A percentile compares a stretch with the other conserved stretches of the same genome.
Conservation (phyloP, 306 rosid genomes). For the Pueraria montana region DNA sequence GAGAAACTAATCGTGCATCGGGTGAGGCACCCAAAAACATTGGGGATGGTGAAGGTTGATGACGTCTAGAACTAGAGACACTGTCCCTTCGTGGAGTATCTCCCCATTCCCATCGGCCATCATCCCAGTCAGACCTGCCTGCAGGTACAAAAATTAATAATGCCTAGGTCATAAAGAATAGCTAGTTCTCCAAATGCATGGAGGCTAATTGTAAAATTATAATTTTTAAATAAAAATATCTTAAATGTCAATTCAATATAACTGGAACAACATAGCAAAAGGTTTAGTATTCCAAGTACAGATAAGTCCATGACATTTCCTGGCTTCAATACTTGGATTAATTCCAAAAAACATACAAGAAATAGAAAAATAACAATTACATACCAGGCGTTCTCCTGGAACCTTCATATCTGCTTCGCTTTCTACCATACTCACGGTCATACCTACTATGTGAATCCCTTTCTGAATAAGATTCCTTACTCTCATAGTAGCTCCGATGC, state of each 20-base stretch:
- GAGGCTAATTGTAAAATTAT: constrained; percentile 16
- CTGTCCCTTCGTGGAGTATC: constrained; percentile 86
- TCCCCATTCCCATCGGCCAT: constrained; percentile 97
- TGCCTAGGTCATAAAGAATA: constrained; percentile 31
- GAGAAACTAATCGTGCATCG: constrained; percentile 94
- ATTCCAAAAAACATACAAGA: constrained; percentile 17
- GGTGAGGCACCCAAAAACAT: constrained; percentile 96
- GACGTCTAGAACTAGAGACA: constrained; percentile 66
- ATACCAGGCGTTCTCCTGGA: constrained; percentile 87
- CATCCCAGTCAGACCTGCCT: constrained; percentile 98
- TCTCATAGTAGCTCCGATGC: constrained; percentile 54
- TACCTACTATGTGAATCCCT: constrained; percentile 71
- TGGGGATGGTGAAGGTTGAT: constrained; percentile 95
- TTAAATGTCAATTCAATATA: constrained; percentile 26
- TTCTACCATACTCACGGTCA: constrained; percentile 67
- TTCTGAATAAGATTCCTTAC: constrained; percentile 64
- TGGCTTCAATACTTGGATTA: constrained; percentile 27
- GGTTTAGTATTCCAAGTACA: constrained; percentile 25
- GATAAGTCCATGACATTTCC: constrained; percentile 28
- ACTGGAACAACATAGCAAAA: constrained; percentile 23
- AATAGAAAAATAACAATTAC: constrained; percentile 20
- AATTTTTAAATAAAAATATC: background rate
- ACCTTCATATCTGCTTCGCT: constrained; percentile 75
- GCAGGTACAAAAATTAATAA: constrained; percentile 37
- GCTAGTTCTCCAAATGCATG: constrained; percentile 35